Conservation (phyloP, 1,139 yeast genomes). For the Magnusiomyces ingens region DNA sequence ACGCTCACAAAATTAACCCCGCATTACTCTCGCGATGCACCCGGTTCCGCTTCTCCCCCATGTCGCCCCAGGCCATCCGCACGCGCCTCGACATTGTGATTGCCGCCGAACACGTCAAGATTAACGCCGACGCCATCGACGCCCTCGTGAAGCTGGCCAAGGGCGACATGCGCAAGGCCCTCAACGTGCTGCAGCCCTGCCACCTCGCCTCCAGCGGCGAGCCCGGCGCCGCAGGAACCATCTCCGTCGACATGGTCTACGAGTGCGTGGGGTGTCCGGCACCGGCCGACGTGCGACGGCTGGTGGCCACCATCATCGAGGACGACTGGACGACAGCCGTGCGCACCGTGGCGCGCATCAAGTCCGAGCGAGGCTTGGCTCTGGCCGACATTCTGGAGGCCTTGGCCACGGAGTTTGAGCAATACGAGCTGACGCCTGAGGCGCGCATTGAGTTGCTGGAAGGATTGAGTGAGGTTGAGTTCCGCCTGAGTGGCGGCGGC, state of each 20-base stretch:
- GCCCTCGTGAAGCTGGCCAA: constrained; percentile 65
- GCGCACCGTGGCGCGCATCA: constrained; percentile 54
- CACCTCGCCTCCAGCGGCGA: constrained; percentile 32
- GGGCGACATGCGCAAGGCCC: constrained; percentile 95
- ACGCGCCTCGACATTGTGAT: constrained; percentile 64
- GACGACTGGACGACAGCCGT: constrained; percentile 86
- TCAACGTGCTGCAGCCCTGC: constrained; percentile 92
- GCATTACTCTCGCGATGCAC: constrained; percentile 94
- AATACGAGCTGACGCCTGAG: constrained; percentile 53
- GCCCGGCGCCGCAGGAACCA: constrained; percentile 39
- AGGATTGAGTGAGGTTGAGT: constrained; percentile 81
- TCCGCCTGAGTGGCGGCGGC: constrained; percentile 87
- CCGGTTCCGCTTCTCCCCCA: constrained; percentile 85
- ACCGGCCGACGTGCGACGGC: constrained; percentile 73
- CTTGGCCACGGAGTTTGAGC: constrained; percentile 60
- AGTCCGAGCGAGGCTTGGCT: constrained; percentile 76
- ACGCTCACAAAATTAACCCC: constrained; percentile 91
- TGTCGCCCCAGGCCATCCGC: constrained; percentile 58
- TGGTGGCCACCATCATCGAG: constrained; percentile 67
- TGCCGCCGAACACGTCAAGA: constrained; percentile 53
- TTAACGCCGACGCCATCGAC: constrained; percentile 52
- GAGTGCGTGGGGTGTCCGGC: constrained; percentile 96
- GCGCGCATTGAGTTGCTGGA: constrained; percentile 59
- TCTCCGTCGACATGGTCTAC: constrained; percentile 69
- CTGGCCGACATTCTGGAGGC: constrained; percentile 77